Base-by-base conservation (phyloP, 179 eudicot species). In the Pouteria campechiana region DNA sequence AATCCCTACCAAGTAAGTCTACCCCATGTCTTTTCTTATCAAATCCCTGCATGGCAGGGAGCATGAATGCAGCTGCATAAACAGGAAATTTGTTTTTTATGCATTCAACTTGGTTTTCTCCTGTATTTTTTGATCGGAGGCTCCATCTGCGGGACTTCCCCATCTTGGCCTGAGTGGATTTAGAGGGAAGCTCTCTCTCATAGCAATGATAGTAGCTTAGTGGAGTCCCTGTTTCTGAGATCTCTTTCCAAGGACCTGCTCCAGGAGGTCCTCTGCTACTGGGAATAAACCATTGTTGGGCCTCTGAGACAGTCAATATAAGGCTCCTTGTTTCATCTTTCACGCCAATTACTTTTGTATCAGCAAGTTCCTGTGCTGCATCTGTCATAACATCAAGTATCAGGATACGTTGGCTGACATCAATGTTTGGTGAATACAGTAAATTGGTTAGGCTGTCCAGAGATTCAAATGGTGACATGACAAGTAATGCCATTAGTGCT, bases 21-120 rank as follows among this genome's bases (percentile, higher is more conserved):
- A 81, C 90, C 16, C 95, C 97, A 27, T 89, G 97, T 53, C 83
- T 74, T 79, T 74, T 89, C 80, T 81, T 85, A 67, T 89, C 97
- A 50, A 75, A 85, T 14, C 83, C 89, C 63, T 79, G 77, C 97
- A 89, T 89, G 19, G 79, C 83, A 21, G 97, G 97, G 59, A 85
- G 93, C 95, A 89, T 85, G 70, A 89, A 85, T 4, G 87, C 87
- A 0, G 97, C 95, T 3, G 93, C 95, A 62, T 74, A 86, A 24
- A 76, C 81, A 17, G 93, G 97, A 50, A 89, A 89, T 55, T 59
- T 66, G 59, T 89, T 89, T 54, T 59, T 58, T 21, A 95, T 69
- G 70, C 50, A 61, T 20, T 81, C 88, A 42, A 37, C 44, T 45
- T 60, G 78, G 39, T 55, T 57, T 29, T 60, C 69, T 32, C 46